phyloP scores from a whole-genome alignment of 2,329 filamentous ascomycete species.

The Sarocladiaceae sp. region DNA sequence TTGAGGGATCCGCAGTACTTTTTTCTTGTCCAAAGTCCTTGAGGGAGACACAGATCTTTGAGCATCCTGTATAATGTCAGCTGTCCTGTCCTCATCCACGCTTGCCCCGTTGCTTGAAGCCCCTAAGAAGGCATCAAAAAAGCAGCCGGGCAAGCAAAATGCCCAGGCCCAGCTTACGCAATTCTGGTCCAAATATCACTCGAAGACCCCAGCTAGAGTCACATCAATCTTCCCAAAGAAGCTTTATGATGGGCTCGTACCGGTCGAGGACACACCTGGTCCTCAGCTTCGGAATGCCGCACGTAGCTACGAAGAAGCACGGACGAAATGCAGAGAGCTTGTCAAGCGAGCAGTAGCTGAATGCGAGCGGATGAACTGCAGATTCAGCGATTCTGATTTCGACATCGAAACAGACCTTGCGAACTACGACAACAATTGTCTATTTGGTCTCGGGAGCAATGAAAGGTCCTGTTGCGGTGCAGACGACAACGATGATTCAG shows the following conservation, averaged over 20 bases:
- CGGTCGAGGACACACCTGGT: slow-evolving; percentile 17
- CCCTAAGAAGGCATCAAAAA: slow-evolving; percentile 6
- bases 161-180: slow-evolving; percentile 36
- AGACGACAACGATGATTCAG: slow-evolving; percentile 14
- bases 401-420: slow-evolving; percentile 34
- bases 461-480: slow-evolving; percentile 12
- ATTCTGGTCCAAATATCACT: slow-evolving; percentile 39
- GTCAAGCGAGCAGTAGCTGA: slow-evolving; percentile 35
- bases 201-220: slow-evolving; percentile 36
- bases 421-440: slow-evolving; percentile 32
- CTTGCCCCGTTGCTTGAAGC: background rate
- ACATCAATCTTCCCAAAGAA: slow-evolving; percentile 40
- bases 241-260: slow-evolving; percentile 30
- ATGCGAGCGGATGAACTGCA: slow-evolving; percentile 40
- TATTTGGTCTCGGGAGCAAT: slow-evolving; percentile 25
- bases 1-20: too few species aligned
- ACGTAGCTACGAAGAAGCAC: slow-evolving; percentile 37
- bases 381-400: slow-evolving; percentile 40
- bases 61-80: background rate
- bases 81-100: background rate
- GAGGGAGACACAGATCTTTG: background rate
- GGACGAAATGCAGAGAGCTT: slow-evolving; percentile 33
- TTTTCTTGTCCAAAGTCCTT: background rate
- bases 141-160: slow-evolving; percentile 5
- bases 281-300: slow-evolving; percentile 31